Conservation (phyloP, 768 basidiomycete genomes). For the Galerina marginata region DNA sequence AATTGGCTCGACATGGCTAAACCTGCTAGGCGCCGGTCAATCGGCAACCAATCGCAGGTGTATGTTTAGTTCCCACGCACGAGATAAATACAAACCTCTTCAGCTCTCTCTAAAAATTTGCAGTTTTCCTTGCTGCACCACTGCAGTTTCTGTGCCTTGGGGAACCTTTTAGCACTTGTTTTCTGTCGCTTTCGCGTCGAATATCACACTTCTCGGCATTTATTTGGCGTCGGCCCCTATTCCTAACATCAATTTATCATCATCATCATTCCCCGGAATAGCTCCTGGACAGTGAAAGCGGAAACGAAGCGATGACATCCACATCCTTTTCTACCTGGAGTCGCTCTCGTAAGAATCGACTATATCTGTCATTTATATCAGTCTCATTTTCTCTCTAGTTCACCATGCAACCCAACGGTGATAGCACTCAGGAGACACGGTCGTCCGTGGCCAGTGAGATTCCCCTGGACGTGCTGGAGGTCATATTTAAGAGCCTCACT, state of each 20-base stretch:
- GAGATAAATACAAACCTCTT: constrained; percentile 4
- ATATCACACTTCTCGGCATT: neutral
- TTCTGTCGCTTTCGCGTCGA: neutral
- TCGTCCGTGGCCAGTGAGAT: constrained; percentile 13
- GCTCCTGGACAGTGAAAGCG: too few species aligned
- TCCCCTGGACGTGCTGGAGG: constrained; percentile 28
- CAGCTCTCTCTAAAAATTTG: neutral
- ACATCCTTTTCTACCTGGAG: too few species aligned
- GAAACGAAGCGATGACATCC: too few species aligned
- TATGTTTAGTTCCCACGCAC: constrained; percentile 13
- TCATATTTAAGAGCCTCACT: constrained; percentile 21
- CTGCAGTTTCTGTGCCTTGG: too few species aligned
- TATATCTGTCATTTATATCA: neutral
- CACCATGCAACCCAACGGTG: neutral
- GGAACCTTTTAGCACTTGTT: neutral
- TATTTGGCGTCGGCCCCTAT: constrained; percentile 21
- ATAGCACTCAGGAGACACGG: neutral
- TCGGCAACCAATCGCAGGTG: neutral
- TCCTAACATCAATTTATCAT: constrained; percentile 19
- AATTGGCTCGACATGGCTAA: constrained; percentile 14
- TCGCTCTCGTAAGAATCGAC: neutral
- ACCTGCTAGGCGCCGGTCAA: neutral
- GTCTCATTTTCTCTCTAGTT: neutral
- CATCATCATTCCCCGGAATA: neutral
- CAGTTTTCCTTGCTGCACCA: neutral